A percentile compares a stretch with the other conserved stretches of the same genome.
phyloP scores from a whole-genome alignment of 177 flowering plant species.

The Tripterygium wilfordii region DNA sequence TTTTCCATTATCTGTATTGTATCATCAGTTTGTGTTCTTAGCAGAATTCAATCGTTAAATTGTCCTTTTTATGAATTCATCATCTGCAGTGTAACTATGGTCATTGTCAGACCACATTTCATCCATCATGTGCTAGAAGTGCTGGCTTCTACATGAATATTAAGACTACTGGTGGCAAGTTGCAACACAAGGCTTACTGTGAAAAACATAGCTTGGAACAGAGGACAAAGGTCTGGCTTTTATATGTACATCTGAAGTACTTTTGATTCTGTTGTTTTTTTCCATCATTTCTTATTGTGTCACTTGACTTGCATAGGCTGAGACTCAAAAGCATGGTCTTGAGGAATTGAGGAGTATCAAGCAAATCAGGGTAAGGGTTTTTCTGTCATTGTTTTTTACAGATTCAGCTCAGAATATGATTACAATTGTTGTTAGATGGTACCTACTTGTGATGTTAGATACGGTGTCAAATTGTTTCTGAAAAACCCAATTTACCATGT shows the following conservation, averaged over 20 bases:
- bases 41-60: not conserved
- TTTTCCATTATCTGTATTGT: not conserved
- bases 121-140: conserved; percentile 86
- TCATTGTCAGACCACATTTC: conserved; percentile 79
- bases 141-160: conserved; percentile 70
- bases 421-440: too few species aligned
- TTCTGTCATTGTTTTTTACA: not conserved
- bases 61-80: not conserved
- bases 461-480: too few species aligned
- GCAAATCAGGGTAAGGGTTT: conserved; percentile 61
- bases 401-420: too few species aligned
- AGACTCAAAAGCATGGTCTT: conserved; percentile 53
- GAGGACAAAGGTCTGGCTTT: conserved; percentile 63
- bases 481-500: too few species aligned
- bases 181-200: conserved; percentile 90
- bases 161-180: conserved; percentile 54
- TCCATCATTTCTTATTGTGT: not conserved
- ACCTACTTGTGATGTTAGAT: too few species aligned
- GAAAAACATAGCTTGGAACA: conserved; percentile 85
- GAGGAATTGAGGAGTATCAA: conserved; percentile 74
- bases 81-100: conserved; percentile 79
- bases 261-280: conserved; percentile 1
- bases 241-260: not conserved
- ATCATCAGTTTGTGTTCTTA: not conserved
- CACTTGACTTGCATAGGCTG: conserved; percentile 47